A percentile compares a stretch with the other conserved stretches of the same genome.
These are phyloP conservation scores for Leptomonas seymouri DNA, from an alignment of 208 protist species.

Conservation along the genomic window DNA sequence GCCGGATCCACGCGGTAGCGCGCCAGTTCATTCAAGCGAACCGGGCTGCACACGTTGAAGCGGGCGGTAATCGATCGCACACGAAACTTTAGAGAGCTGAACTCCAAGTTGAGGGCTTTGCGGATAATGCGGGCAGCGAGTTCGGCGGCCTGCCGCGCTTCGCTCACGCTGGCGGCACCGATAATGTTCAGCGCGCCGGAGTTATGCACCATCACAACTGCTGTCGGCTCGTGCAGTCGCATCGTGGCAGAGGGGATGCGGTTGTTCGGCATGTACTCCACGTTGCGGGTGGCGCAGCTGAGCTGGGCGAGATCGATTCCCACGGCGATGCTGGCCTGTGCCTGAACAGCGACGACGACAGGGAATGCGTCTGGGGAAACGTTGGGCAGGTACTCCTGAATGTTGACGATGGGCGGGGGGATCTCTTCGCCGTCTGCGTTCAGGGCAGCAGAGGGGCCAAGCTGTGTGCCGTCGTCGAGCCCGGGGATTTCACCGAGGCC, in stretches of 20 bases:
- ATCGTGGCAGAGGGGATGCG: conserved; percentile 73
- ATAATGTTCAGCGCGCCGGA: conserved; percentile 81
- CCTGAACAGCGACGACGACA: conserved; percentile 77
- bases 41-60: conserved; percentile 82
- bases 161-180: conserved; percentile 73
- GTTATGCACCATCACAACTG: conserved; percentile 76
- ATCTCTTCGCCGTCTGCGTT: conserved; percentile 18
- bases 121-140: conserved; percentile 87
- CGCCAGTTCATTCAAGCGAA: conserved; percentile 76
- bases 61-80: conserved; percentile 83
- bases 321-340: conserved; percentile 68
- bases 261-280: conserved; percentile 82
- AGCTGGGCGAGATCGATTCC: conserved; percentile 82
- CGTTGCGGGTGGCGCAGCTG: conserved; percentile 85
- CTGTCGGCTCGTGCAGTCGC: conserved; percentile 81
- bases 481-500: conserved; percentile 26
- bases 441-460: conserved; percentile 30
- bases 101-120: conserved; percentile 67
- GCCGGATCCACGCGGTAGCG: conserved; percentile 38
- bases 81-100: conserved; percentile 78
- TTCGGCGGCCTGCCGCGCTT: conserved; percentile 82
- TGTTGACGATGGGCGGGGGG: conserved; percentile 42
- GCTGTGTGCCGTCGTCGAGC: conserved; percentile 24
- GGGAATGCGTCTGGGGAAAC: conserved; percentile 60
- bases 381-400: conserved; percentile 74